Conservation (phyloP, 306 rosid genomes). For the Gynostemma pentaphyllum region DNA sequence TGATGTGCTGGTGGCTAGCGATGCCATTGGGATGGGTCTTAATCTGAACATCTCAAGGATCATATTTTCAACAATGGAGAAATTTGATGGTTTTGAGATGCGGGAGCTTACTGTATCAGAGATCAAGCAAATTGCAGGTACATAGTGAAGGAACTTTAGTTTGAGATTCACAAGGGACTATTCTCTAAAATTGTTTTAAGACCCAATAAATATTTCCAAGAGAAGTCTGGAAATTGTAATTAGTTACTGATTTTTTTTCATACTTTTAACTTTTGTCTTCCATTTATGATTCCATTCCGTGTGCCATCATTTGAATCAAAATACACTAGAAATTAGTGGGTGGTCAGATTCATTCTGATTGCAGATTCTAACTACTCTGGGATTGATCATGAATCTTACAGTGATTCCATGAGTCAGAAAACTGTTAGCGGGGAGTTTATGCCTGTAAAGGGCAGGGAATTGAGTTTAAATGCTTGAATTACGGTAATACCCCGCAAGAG, state of each 20-base stretch:
- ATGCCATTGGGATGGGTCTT: slow-evolving; percentile 98
- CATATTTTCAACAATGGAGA: slow-evolving; percentile 71
- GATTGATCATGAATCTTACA: background rate
- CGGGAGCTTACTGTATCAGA: slow-evolving; percentile 72
- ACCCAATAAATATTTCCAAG: no score
- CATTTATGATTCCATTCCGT: background rate
- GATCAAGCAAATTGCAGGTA: slow-evolving; percentile 94
- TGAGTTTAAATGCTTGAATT: background rate
- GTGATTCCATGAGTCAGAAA: background rate
- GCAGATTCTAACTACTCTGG: background rate
- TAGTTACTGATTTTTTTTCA: background rate
- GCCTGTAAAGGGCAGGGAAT: background rate
- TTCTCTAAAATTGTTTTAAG: background rate
- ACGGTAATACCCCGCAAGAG: background rate
- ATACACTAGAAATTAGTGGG: background rate
- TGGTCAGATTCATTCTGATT: background rate
- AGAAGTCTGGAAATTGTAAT: background rate
- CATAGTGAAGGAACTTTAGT: background rate
- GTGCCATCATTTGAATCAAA: background rate
- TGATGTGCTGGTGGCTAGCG: slow-evolving; percentile 96
- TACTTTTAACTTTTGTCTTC: no score
- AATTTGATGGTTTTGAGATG: slow-evolving; percentile 70
- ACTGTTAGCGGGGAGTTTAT: background rate
- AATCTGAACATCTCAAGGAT: slow-evolving; percentile 93
- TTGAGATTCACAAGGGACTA: background rate